phyloP scores from a whole-genome alignment of 1,284 basidiomycete species.

The Omphalotus olearius region DNA sequence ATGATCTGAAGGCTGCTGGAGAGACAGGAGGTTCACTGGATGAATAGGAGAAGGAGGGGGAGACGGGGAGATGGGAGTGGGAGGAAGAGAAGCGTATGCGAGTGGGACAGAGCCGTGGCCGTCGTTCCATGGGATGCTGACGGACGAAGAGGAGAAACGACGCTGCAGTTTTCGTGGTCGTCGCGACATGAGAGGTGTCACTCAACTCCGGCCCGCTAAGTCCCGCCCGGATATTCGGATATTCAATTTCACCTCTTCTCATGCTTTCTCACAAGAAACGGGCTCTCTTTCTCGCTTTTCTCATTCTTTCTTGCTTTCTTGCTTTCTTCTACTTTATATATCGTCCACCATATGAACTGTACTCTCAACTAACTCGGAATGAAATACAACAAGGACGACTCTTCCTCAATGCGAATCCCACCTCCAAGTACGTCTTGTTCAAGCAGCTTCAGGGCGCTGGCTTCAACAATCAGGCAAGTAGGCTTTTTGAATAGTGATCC shows the following conservation, averaged over 20 bases:
- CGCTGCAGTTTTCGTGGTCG: constrained; percentile 28
- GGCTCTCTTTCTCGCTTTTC: background rate
- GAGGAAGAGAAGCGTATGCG: constrained; percentile 63
- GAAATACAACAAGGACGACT: background rate
- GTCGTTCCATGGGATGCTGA: constrained; percentile 12
- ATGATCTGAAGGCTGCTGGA: constrained; percentile 13
- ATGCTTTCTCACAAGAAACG: too few relatives aligned
- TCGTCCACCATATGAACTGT: constrained; percentile 8
- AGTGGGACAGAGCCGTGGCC: constrained; percentile 23
- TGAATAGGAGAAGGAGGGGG: constrained; percentile 24
- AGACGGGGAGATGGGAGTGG: constrained; percentile 54
- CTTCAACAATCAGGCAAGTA: constrained; percentile 39
- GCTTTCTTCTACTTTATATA: background rate
- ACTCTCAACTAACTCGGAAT: background rate
- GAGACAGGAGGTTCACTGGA: constrained; percentile 12
- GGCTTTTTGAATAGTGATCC: background rate
- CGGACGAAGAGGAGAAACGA: constrained; percentile 21
- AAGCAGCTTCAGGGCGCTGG: constrained; percentile 40
- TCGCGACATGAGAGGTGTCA: constrained; percentile 12
- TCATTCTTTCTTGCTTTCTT: background rate
- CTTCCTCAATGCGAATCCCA: background rate
- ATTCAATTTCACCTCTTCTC: too few relatives aligned
- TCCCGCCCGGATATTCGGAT: too few relatives aligned
- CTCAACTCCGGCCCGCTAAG: background rate
- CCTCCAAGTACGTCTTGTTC: constrained; percentile 34